Evolutionary conservation across 352 stramenopile species (phyloP).

Genomic region (Lagenidium sp.): DNA sequence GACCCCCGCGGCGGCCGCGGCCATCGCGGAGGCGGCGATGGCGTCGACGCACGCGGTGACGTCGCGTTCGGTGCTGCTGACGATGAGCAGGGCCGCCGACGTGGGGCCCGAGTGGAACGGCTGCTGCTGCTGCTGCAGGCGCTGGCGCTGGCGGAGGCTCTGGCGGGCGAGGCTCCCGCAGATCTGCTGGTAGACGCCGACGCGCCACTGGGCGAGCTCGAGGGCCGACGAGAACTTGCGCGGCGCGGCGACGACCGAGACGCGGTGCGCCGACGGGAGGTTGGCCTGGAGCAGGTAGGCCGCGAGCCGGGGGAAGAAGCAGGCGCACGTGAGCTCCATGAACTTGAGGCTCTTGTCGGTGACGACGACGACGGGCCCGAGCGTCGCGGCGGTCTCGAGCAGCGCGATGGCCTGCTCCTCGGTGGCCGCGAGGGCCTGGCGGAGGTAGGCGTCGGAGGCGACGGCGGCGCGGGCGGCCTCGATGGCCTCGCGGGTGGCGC

Average conservation of each 20-base stretch:
- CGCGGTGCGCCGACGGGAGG: conserved; percentile 10
- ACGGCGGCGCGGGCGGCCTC: conserved; percentile 19
- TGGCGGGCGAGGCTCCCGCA: conserved; percentile 12
- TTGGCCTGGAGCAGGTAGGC: conserved; percentile 19
- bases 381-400: conserved; percentile 16
- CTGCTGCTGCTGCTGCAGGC: too few relatives aligned
- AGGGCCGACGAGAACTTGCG: conserved; percentile 25
- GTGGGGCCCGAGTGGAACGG: neutral
- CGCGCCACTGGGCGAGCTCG: conserved; percentile 31
- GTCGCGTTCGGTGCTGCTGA: conserved; percentile 19
- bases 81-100: conserved; percentile 21
- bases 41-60: conserved; percentile 23
- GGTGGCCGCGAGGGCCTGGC: conserved; percentile 36
- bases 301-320: conserved; percentile 31
- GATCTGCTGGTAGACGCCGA: conserved; percentile 29
- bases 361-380: conserved; percentile 32
- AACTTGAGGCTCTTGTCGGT: conserved; percentile 25
- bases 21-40: conserved; percentile 15
- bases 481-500: conserved; percentile 21
- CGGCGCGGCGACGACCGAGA: conserved; percentile 30
- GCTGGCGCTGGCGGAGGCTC: too few relatives aligned
- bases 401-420: conserved; percentile 42
- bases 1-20: too few relatives aligned
- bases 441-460: conserved; percentile 32
- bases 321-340: conserved; percentile 22